Evolutionary conservation across 2,329 filamentous ascomycete species (phyloP).

Genomic region (Diaporthe sp.): DNA sequence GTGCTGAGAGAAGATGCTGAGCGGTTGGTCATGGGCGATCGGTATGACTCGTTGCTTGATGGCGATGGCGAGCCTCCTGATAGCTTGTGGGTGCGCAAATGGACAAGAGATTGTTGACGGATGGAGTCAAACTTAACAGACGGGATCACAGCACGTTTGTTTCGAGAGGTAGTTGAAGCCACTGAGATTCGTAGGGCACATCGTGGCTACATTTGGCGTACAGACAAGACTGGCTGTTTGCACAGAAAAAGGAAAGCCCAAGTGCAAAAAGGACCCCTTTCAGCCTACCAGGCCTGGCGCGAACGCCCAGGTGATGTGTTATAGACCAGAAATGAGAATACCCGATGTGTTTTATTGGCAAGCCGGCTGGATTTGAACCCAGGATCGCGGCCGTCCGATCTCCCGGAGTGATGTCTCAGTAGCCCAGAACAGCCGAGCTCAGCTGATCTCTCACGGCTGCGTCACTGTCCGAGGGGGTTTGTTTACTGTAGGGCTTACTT

Average conservation of each 20-base stretch:
- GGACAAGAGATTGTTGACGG: background rate
- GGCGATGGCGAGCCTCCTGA: background rate
- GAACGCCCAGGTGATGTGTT: background rate
- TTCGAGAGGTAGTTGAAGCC: background rate
- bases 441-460: constrained; percentile 27
- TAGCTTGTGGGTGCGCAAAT: background rate
- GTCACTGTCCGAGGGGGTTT: background rate
- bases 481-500: constrained; percentile 22
- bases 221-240: background rate
- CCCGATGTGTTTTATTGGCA: background rate
- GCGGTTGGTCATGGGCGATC: background rate
- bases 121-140: background rate
- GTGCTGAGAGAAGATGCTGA: background rate
- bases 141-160: background rate
- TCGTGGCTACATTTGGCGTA: background rate
- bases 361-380: no score
- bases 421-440: background rate
- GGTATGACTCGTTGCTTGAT: background rate
- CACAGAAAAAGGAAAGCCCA: background rate
- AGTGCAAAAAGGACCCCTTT: background rate
- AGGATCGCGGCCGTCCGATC: background rate
- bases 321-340: background rate
- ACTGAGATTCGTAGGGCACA: background rate
- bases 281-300: background rate
- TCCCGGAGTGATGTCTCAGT: background rate